Base-by-base conservation (phyloP, 148 eudicot genomes). In the Dianthus caryophyllus region DNA sequence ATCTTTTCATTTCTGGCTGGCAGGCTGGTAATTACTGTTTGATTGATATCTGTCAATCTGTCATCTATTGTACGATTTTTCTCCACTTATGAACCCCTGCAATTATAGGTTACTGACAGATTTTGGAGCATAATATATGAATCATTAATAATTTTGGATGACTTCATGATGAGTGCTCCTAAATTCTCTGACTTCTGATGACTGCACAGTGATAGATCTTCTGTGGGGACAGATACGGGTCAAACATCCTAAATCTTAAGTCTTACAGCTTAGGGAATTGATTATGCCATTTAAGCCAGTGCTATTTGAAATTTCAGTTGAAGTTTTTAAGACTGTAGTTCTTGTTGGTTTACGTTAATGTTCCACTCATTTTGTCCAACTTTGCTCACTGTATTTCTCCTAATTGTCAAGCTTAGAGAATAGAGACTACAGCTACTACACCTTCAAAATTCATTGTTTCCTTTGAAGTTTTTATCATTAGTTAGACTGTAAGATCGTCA, bases 221-320 rank as follows among this genome's bases (percentile, higher is more conserved):
- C 71, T 69, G 66, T 73, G 80, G 26, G 61, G 80, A 67, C 80
- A 72, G 76, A 77, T 77, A 73, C 77, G 31, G 77, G 77, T 58
- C 67, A 36, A 41, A 77, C 73, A 77, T 77, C 31, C 2, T 8
- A 16, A 33, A 1, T 4, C 46, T 54, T 14, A 12, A 21, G 46
- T 51, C 9, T 59, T 41, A 67, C 57, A 53, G 68, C 18, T 33
- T 16, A 14, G 30, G 51, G 16, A 44, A 54, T 21, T 47, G 51
- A 17, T 20, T 30, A 30, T 50, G 59, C 30, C 20, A 50, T 9
- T 30, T 31, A 13, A 50, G 46, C 38, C 30, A 13, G 55, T n/a
- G 9, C 50, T 30, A 52, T 14, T 7, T 5, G 12, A 22, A 48
- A 30, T 8, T 47, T 29, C 41, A 18, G 21, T 4, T 5, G 27